Percentiles rank a stretch among this genome's conserved stretches.
These are phyloP conservation scores for Penicillium verhagenii DNA, from an alignment of 495 filamentous ascomycete genomes.

Conservation along the genomic window DNA sequence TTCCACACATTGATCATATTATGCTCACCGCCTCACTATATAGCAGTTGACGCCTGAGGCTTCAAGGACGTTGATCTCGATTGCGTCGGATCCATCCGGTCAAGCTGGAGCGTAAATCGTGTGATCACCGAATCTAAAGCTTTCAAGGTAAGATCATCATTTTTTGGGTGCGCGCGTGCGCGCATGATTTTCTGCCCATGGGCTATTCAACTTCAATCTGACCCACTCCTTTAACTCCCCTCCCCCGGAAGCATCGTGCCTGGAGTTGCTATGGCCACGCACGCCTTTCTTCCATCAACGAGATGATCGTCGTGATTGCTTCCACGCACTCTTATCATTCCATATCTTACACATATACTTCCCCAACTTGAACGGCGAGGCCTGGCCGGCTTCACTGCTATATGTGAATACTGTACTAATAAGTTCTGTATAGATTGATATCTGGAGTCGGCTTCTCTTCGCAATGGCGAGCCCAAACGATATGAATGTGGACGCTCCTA, in stretches of 20 bases:
- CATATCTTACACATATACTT: constrained; percentile 10
- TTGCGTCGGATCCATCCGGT: constrained; percentile 23
- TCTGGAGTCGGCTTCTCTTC: constrained; percentile 16
- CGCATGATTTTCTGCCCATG: neutral
- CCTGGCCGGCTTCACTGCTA: neutral
- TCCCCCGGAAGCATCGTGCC: constrained; percentile 7
- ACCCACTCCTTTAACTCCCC: constrained; percentile 1
- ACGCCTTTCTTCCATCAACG: constrained; percentile 27
- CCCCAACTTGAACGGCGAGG: neutral
- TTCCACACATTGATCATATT: no score
- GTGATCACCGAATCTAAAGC: no score
- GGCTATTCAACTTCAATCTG: neutral
- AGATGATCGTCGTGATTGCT: constrained; percentile 31
- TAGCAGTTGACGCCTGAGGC: constrained; percentile 3
- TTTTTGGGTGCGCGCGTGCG: neutral
- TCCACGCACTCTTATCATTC: constrained; percentile 43
- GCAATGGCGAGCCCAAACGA: constrained; percentile 44
- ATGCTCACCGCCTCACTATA: neutral
- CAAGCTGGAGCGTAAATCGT: constrained; percentile 16
- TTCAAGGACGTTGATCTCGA: constrained; percentile 4
- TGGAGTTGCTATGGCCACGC: constrained; percentile 39
- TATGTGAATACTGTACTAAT: neutral
- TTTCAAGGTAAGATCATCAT: no score
- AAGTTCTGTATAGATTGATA: constrained; percentile 4
- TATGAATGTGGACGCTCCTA: constrained; percentile 47